Evolutionary conservation across 2,329 filamentous ascomycete genomes (phyloP), one percentile per base, ranked within the genome.

Genomic region (Rugonectria rugulosa): DNA sequence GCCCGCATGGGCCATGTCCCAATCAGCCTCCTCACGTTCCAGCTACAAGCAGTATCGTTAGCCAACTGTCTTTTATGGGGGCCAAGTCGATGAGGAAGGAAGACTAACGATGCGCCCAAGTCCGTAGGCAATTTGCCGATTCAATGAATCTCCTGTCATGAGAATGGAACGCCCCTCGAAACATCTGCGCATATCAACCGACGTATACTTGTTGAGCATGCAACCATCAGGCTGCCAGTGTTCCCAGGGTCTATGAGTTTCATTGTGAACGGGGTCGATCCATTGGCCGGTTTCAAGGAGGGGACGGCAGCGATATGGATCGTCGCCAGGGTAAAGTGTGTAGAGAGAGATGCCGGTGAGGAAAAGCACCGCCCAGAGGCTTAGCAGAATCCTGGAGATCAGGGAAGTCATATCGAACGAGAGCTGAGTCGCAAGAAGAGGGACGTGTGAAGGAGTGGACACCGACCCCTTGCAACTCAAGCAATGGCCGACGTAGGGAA

Each of bases 171-270:
- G 79, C 10, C 75, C 72, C 7, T 71, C 70, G n/a, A 86, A 73
- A 64, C 86, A 88, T 45, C 72, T 69, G 19, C 73, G 68, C 42
- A 87, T 75, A 36, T 84, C 81, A 17, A 75, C 68, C 5, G 70
- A 66, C 14, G 77, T 75, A 71, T 87, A 87, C 50, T 80, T 72
- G 59, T 81, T 79, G 68, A 86, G 75, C 49, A 82, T 78, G 70
- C 86, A 88, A 21, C 82, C 81, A 19, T 76, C 75, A 5, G 84
- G 81, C 56, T 86, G 81, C 85, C 85, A 88, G 59, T 78, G 75
- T 38, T 75, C 69, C 58, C 77, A 79, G 3, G 65, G 38, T 66
- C 57, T 20, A 63, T 48, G 51, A 60, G 62, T 57, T 62, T 65
- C 63, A 59, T 67, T 59, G 34, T 57, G 57, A 54, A 67, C 66